phyloP scores from a whole-genome alignment of 306 rosid genomes.

The Dalbergia cochinchinensis region DNA sequence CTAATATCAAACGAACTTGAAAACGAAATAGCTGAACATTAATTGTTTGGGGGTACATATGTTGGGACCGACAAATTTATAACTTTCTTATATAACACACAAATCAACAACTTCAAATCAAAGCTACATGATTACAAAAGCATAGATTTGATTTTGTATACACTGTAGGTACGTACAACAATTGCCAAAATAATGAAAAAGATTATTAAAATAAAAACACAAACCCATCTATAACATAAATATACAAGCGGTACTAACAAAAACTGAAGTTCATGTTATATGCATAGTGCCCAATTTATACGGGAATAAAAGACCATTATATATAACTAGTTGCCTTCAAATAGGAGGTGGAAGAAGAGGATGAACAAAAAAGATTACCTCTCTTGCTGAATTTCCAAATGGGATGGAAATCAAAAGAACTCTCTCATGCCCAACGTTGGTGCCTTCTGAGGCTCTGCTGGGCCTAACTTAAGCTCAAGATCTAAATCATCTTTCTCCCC shows the following conservation, averaged over 20 bases:
- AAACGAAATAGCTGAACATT: background rate
- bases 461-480: slow-evolving; percentile 72
- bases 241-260: slow-evolving; percentile 28
- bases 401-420: slow-evolving; percentile 48
- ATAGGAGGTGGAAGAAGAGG: slow-evolving; percentile 27
- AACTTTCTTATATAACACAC: slow-evolving; percentile 1
- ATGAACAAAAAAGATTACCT: slow-evolving; percentile 42
- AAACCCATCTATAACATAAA: slow-evolving; percentile 39
- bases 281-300: slow-evolving; percentile 1
- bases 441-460: slow-evolving; percentile 44
- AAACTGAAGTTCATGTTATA: background rate
- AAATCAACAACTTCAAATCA: slow-evolving; percentile 17
- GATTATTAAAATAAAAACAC: background rate
- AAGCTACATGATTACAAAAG: slow-evolving; percentile 23
- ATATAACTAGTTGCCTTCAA: slow-evolving; percentile 12
- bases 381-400: slow-evolving; percentile 38
- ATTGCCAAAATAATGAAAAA: slow-evolving; percentile 8
- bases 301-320: background rate
- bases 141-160: slow-evolving; percentile 2
- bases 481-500: slow-evolving; percentile 54
- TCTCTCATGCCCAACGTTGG: slow-evolving; percentile 54
- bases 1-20: background rate
- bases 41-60: background rate
- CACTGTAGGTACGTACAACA: background rate
- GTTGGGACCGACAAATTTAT: background rate